Evolutionary conservation across 1,284 basidiomycete genomes (phyloP).

Genomic region (Pseudozyma tsukubaensis): DNA sequence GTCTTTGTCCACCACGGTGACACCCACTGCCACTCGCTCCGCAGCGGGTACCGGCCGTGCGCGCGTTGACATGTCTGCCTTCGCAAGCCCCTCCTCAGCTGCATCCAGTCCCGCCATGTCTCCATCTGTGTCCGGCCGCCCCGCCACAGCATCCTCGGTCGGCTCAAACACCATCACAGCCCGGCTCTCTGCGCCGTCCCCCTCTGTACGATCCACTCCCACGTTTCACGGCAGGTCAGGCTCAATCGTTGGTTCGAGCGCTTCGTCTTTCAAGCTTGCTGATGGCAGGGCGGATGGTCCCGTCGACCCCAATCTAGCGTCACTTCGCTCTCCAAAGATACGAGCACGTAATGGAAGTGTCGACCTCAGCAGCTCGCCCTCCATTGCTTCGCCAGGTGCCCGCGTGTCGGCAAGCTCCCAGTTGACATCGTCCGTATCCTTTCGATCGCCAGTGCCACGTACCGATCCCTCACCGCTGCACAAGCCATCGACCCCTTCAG

Average conservation of each 20-base stretch:
- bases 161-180: slow-evolving; percentile 17
- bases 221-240: slow-evolving; percentile 23
- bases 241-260: slow-evolving; percentile 18
- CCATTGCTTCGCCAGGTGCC: slow-evolving; percentile 11
- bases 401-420: slow-evolving; percentile 15
- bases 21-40: slow-evolving; percentile 20
- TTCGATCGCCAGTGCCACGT: slow-evolving; percentile 24
- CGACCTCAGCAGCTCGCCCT: slow-evolving; percentile 19
- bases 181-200: slow-evolving; percentile 28
- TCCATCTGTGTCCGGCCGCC: slow-evolving; percentile 17
- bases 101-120: slow-evolving; percentile 43
- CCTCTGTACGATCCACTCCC: slow-evolving; percentile 30
- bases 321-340: slow-evolving; percentile 21
- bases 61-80: slow-evolving; percentile 47
- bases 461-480: slow-evolving; percentile 25
- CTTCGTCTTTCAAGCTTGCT: slow-evolving; percentile 17
- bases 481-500: slow-evolving; percentile 17
- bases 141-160: slow-evolving; percentile 27
- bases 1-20: slow-evolving; percentile 26
- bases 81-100: slow-evolving; percentile 28
- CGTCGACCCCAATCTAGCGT: slow-evolving; percentile 22
- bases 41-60: slow-evolving; percentile 27
- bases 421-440: slow-evolving; percentile 11
- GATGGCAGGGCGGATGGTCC: slow-evolving; percentile 21
- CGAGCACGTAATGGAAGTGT: slow-evolving; percentile 31